Conservation (phyloP, 2,329 filamentous ascomycete genomes). For the Ophiostoma australiae region DNA sequence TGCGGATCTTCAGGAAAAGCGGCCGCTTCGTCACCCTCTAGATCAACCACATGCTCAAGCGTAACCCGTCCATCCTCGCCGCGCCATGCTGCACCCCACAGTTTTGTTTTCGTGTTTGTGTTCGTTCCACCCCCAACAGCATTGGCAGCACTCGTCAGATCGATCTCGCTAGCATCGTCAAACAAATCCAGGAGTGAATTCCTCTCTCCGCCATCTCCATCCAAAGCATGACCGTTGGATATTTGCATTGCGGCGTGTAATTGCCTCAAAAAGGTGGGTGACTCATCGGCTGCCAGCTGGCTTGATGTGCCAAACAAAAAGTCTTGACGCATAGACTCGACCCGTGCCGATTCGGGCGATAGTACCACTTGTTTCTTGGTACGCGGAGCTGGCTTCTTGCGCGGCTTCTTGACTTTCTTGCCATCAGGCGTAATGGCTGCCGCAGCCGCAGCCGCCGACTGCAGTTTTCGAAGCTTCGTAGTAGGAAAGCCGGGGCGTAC, state of each 20-base stretch:
- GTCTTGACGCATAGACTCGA: slow-evolving; percentile 63
- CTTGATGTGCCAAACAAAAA: slow-evolving; percentile 84
- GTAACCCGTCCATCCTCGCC: slow-evolving; percentile 61
- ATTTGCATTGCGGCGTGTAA: slow-evolving; percentile 57
- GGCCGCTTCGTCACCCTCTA: slow-evolving; percentile 50
- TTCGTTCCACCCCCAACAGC: background rate
- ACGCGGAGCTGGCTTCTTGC: slow-evolving; percentile 19
- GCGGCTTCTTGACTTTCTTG: slow-evolving; percentile 12
- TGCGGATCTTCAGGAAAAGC: slow-evolving; percentile 30
- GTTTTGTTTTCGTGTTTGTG: slow-evolving; percentile 33
- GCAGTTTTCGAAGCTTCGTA: slow-evolving; percentile 33
- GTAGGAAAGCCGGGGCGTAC: slow-evolving; percentile 30
- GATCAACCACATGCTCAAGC: slow-evolving; percentile 57
- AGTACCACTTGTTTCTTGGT: slow-evolving; percentile 51
- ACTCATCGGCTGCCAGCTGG: slow-evolving; percentile 69
- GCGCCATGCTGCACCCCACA: slow-evolving; percentile 69
- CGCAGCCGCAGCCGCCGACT: slow-evolving; percentile 15
- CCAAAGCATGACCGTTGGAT: slow-evolving; percentile 43
- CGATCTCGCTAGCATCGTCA: slow-evolving; percentile 15
- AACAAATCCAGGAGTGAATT: slow-evolving; percentile 1
- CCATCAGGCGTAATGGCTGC: slow-evolving; percentile 23
- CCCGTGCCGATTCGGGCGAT: slow-evolving; percentile 63
- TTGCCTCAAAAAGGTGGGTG: slow-evolving; percentile 59
- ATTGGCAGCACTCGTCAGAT: slow-evolving; percentile 12
- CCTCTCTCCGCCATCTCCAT: slow-evolving; percentile 31